phyloP scores from a whole-genome alignment of 108 stramenopile species.

The Pseudonitzschia delicatissima region DNA sequence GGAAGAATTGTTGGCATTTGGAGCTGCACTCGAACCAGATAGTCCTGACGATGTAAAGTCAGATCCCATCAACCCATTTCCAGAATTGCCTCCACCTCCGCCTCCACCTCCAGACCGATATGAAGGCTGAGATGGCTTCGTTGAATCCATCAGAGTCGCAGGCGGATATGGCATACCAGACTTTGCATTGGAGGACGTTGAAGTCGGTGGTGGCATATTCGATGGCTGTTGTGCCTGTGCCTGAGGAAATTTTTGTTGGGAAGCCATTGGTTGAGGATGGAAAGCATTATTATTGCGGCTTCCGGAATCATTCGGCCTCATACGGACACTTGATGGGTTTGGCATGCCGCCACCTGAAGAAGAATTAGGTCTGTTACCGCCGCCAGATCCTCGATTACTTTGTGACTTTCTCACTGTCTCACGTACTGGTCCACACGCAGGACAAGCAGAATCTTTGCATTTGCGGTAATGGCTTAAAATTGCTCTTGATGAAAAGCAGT shows the following conservation, averaged over 20 bases:
- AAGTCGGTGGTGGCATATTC: slow-evolving; percentile 25
- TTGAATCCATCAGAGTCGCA: neutral
- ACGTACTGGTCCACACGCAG: slow-evolving; percentile 96
- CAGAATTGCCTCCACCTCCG: too few species aligned
- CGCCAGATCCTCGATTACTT: slow-evolving; percentile 13
- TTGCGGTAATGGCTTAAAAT: slow-evolving; percentile 97
- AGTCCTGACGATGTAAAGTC: slow-evolving; percentile 3
- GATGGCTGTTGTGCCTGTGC: slow-evolving; percentile 20
- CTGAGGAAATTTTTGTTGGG: slow-evolving; percentile 2
- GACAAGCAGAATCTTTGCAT: slow-evolving; percentile 91
- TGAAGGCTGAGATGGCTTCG: neutral
- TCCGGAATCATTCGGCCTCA: neutral
- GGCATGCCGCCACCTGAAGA: slow-evolving; percentile 2
- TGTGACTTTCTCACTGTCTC: slow-evolving; percentile 88
- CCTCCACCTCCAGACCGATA: neutral
- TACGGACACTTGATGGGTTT: neutral
- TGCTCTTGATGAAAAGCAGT: slow-evolving; percentile 95
- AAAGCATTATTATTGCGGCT: slow-evolving; percentile 10
- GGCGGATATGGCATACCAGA: slow-evolving; percentile 6
- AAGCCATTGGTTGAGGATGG: slow-evolving; percentile 11
- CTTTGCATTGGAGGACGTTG: slow-evolving; percentile 3
- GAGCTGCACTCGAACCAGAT: neutral
- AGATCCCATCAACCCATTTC: slow-evolving; percentile 3
- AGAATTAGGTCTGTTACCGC: neutral
- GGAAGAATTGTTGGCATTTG: neutral